A percentile compares a stretch with the other conserved stretches of the same genome.
These are phyloP conservation scores for Atkinsonella hypoxylon DNA, from an alignment of 2,329 filamentous ascomycete species.

Conservation along the genomic window DNA sequence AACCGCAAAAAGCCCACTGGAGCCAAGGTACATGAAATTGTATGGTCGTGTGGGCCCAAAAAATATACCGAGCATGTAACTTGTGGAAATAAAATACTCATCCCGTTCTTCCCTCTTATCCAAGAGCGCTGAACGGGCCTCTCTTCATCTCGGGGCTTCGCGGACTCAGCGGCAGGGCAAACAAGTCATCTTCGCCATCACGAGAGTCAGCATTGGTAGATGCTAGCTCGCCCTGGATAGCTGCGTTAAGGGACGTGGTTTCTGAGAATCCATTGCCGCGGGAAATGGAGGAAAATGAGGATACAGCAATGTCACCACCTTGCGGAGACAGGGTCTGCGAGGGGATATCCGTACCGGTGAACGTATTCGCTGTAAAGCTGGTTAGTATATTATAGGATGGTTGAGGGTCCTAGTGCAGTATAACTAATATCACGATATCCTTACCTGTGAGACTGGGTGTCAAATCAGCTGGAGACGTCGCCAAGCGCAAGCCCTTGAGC, in stretches of 20 bases:
- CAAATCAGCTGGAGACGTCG: constrained; percentile 58
- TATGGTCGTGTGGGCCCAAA: not conserved
- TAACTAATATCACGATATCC: constrained; percentile 5
- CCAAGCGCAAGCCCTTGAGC: constrained; percentile 65
- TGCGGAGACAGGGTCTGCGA: constrained; percentile 20
- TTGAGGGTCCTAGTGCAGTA: not conserved
- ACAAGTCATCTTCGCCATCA: constrained; percentile 60
- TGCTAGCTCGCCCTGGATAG: constrained; percentile 13
- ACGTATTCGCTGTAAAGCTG: constrained; percentile 21
- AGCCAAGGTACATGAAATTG: not conserved
- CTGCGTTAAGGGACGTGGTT: constrained; percentile 23
- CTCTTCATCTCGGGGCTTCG: constrained; percentile 76
- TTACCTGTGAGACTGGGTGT: constrained; percentile 40
- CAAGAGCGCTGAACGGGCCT: constrained; percentile 51
- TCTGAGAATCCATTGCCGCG: constrained; percentile 11
- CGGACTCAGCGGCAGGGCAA: constrained; percentile 77
- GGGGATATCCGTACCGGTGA: constrained; percentile 21
- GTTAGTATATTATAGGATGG: not conserved
- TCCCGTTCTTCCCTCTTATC: not conserved
- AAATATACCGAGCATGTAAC: not conserved
- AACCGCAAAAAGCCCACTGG: not conserved
- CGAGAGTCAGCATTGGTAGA: constrained; percentile 11
- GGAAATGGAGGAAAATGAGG: constrained; percentile 22
- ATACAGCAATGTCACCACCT: constrained; percentile 22
- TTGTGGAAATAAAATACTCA: not conserved